Evolutionary conservation across 2,329 filamentous ascomycete genomes (phyloP).

Genomic region (Epichloe hybrida): DNA sequence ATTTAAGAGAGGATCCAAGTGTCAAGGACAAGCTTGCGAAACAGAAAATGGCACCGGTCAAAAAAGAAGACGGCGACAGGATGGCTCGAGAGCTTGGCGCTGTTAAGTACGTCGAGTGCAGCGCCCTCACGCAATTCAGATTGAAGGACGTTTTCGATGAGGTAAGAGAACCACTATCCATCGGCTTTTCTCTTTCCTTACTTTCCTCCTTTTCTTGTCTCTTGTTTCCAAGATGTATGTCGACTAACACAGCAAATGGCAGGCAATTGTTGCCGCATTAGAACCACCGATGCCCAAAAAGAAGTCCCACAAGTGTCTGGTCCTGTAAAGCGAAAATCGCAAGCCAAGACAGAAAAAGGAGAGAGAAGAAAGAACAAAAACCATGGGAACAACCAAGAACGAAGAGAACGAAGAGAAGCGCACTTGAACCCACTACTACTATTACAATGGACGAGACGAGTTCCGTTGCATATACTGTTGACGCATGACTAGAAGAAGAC

Average conservation of each 20-base stretch:
- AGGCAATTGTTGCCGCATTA: slow-evolving; percentile 92
- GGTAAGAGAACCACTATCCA: slow-evolving; percentile 38
- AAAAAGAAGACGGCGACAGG: slow-evolving; percentile 80
- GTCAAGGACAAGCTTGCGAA: slow-evolving; percentile 86
- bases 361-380: not conserved
- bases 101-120: slow-evolving; percentile 98
- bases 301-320: slow-evolving; percentile 53
- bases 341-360: not conserved
- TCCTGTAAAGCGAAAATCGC: slow-evolving; percentile 38
- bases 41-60: slow-evolving; percentile 91
- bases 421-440: not conserved
- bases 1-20: slow-evolving; percentile 77
- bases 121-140: slow-evolving; percentile 94
- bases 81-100: slow-evolving; percentile 97
- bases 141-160: slow-evolving; percentile 99
- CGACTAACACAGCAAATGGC: not conserved
- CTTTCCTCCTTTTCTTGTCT: not conserved
- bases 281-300: slow-evolving; percentile 80
- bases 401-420: not conserved
- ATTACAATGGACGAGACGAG: slow-evolving; percentile 3
- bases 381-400: not conserved
- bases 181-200: not conserved
- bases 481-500: slow-evolving; percentile 5
- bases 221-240: not conserved
- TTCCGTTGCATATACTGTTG: slow-evolving; percentile 3